Evolutionary conservation across 2,329 filamentous ascomycete genomes (phyloP).

Genomic region (Cryphonectria naterciae): DNA sequence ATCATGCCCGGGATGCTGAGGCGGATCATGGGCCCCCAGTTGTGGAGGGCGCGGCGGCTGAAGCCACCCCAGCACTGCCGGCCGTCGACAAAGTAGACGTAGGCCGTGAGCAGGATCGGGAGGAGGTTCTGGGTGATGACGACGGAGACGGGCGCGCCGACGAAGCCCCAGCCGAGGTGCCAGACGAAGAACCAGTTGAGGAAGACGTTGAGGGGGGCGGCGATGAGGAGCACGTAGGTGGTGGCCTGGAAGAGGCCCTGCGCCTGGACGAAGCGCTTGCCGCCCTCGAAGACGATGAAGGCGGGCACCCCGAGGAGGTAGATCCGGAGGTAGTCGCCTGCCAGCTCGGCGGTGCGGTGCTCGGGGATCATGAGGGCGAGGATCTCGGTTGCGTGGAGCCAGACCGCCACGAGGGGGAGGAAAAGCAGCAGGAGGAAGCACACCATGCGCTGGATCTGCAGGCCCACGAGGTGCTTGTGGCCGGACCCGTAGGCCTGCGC

Average conservation of each 20-base stretch:
- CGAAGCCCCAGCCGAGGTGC: conserved; percentile 68
- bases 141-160: conserved; percentile 79
- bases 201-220: conserved; percentile 75
- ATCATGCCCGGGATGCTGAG: conserved; percentile 87
- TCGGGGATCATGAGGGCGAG: conserved; percentile 71
- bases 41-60: conserved; percentile 67
- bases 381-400: conserved; percentile 69
- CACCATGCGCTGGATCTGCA: conserved; percentile 81
- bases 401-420: conserved; percentile 71
- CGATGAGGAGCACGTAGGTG: conserved; percentile 75
- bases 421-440: conserved; percentile 74
- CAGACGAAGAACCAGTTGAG: conserved; percentile 82
- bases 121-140: conserved; percentile 76
- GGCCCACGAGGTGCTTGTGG: conserved; percentile 82
- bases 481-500: conserved; percentile 93
- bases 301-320: conserved; percentile 73
- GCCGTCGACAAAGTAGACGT: conserved; percentile 73
- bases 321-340: conserved; percentile 74
- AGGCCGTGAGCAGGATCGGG: conserved; percentile 72
- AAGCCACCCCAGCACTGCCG: conserved; percentile 82
- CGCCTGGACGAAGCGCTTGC: conserved; percentile 80
- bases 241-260: conserved; percentile 82
- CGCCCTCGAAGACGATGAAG: conserved; percentile 75
- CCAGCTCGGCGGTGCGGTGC: conserved; percentile 69
- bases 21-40: conserved; percentile 83